Percentiles rank a stretch among this genome's conserved stretches.
These are phyloP conservation scores for Trametes sanguinea DNA, from an alignment of 768 basidiomycete species.

Conservation along the genomic window DNA sequence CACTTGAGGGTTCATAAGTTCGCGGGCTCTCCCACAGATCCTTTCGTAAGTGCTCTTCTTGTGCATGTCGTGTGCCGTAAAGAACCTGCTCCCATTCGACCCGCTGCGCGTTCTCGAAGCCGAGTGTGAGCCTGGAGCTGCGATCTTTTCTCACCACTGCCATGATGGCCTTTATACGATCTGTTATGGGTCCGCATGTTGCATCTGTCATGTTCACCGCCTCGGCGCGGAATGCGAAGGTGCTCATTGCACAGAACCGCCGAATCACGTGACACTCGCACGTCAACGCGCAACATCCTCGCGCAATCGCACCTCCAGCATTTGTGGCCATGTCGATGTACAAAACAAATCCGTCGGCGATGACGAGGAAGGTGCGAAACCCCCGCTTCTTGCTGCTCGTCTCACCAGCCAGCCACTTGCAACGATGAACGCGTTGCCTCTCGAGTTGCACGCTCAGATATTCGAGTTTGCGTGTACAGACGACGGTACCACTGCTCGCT, in stretches of 20 bases:
- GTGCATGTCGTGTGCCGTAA: neutral
- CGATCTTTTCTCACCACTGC: slow-evolving; percentile 5
- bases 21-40: slow-evolving; percentile 5
- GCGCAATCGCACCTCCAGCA: slow-evolving; percentile 20
- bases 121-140: neutral
- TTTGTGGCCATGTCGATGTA: slow-evolving; percentile 3
- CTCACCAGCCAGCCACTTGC: neutral
- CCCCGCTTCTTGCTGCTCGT: neutral
- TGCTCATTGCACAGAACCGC: slow-evolving; percentile 9
- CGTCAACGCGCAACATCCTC: slow-evolving; percentile 24
- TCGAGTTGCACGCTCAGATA: slow-evolving; percentile 35
- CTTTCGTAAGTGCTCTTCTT: slow-evolving; percentile 5
- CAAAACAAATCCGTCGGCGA: slow-evolving; percentile 11
- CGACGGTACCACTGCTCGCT: slow-evolving; percentile 32
- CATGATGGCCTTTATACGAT: neutral
- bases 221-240: slow-evolving; percentile 9
- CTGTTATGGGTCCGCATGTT: slow-evolving; percentile 3
- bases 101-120: slow-evolving; percentile 8
- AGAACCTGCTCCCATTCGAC: neutral
- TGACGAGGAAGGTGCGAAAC: neutral
- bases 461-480: slow-evolving; percentile 35
- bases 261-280: slow-evolving; percentile 18
- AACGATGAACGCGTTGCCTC: slow-evolving; percentile 28
- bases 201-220: slow-evolving; percentile 10
- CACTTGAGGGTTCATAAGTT: too few species aligned